phyloP scores from a whole-genome alignment of 352 stramenopile species.

The Aphanomyces invadans region DNA sequence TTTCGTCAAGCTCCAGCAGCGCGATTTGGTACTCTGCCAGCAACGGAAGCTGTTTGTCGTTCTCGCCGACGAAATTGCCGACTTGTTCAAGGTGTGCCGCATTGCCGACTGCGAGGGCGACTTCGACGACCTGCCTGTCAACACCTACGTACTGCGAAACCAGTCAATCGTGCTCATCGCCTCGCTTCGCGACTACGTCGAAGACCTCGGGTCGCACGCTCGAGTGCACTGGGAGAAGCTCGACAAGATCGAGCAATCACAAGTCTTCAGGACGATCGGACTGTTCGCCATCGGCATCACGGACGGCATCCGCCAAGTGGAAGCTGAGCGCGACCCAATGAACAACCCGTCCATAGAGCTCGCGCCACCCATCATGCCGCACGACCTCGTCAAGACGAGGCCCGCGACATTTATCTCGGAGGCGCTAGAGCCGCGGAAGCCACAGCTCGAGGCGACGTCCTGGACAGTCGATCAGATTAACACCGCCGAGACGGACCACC shows the following conservation, averaged over 20 bases:
- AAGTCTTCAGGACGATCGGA: neutral
- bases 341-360: neutral
- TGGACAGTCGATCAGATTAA: neutral
- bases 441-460: neutral
- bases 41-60: neutral
- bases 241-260: neutral
- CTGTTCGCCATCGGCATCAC: neutral
- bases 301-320: neutral
- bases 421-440: neutral
- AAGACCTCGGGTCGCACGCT: neutral
- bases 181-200: neutral
- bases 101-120: neutral
- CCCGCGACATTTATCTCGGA: neutral
- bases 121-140: neutral
- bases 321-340: neutral
- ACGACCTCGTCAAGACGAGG: neutral
- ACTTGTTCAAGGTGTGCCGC: neutral
- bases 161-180: neutral
- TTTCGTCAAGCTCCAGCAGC: neutral
- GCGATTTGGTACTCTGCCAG: neutral
- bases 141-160: neutral
- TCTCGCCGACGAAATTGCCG: neutral
- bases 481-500: neutral
- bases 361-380: neutral
- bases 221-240: neutral